Evolutionary conservation across 2,329 filamentous ascomycete species (phyloP).

Genomic region (Penicillium crustosum): DNA sequence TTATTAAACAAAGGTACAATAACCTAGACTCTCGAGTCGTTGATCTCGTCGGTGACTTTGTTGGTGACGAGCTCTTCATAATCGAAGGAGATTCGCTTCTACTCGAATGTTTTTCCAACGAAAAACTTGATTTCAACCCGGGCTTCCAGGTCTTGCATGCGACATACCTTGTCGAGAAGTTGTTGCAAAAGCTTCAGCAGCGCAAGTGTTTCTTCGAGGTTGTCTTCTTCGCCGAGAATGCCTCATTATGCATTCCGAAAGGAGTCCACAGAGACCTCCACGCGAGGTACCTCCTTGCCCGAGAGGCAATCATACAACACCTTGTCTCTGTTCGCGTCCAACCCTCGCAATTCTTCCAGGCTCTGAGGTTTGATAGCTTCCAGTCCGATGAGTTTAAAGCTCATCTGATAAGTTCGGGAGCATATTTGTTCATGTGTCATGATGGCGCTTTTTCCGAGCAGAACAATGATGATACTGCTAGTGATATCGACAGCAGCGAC

Average conservation of each 20-base stretch:
- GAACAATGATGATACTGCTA: background rate
- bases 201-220: conserved; percentile 71
- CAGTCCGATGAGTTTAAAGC: conserved; percentile 51
- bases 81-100: conserved; percentile 74
- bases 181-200: conserved; percentile 60
- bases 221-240: conserved; percentile 62
- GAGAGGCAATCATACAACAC: conserved; percentile 65
- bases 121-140: conserved; percentile 60
- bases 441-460: conserved; percentile 51
- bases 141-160: conserved; percentile 73
- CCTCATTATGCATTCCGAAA: conserved; percentile 55
- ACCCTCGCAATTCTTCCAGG: conserved; percentile 38
- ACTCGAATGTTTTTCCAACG: conserved; percentile 61
- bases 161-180: conserved; percentile 65
- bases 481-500: background rate
- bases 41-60: conserved; percentile 73
- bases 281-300: conserved; percentile 61
- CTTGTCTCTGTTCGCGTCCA: conserved; percentile 49
- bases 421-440: conserved; percentile 69
- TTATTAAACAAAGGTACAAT: conserved; percentile 1
- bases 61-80: conserved; percentile 69
- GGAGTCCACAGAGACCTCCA: conserved; percentile 32
- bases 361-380: conserved; percentile 17
- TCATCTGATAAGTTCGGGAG: conserved; percentile 56
- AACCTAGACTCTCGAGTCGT: conserved; percentile 48